Base-by-base conservation (phyloP, 768 basidiomycete species). In the Leccinum arenicola region DNA sequence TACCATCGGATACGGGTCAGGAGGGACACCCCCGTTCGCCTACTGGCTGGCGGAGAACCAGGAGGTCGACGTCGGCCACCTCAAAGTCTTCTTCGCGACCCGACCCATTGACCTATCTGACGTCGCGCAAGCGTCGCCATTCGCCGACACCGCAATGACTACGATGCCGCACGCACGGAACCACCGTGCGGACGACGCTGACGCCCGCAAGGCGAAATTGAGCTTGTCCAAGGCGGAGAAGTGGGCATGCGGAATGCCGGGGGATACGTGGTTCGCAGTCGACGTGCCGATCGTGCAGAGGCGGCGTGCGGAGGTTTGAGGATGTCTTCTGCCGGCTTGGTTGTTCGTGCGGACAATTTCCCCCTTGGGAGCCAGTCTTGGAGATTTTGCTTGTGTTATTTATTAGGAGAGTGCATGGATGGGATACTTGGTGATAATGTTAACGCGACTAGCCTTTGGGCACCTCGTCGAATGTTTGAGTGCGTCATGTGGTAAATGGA, bases 31-130 rank as follows among this genome's bases (percentile, higher is more conserved):
- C 9, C 61, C 61, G 2, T 54, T 62, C 6, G 27, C 14, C 6
- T 62, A 62, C 47, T 62, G 40, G 10, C 43, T 62, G 25, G 38
- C 33, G 33, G 50, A 36, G 10, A 21, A 25, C 33, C 33, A 33
- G 33, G 55, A 51, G 11, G 50, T 51, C 19, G 50, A 51, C 50
- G 50, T 51, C 4, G 50, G 50, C 19, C 50, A 51, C 31, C 50
- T 51, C n/a, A 56, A 53, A 25, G 27, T 56, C 11, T 53, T 36
- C 35, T 53, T 56, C 25, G 50, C 55, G 1, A 56, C 55, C 25
- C 21, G 25, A 54, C n/a, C 50, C 9, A 19, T 51, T 31, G 50
- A 51, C 19, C 10, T 51, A 19, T 31, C 50, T 14, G 50, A 51
- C 19, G 12, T 51, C 31, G 19, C 19, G 50, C 50, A 51, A 31